phyloP scores from a whole-genome alignment of 495 filamentous ascomycete species.

The Elaphomyces granulatus region DNA sequence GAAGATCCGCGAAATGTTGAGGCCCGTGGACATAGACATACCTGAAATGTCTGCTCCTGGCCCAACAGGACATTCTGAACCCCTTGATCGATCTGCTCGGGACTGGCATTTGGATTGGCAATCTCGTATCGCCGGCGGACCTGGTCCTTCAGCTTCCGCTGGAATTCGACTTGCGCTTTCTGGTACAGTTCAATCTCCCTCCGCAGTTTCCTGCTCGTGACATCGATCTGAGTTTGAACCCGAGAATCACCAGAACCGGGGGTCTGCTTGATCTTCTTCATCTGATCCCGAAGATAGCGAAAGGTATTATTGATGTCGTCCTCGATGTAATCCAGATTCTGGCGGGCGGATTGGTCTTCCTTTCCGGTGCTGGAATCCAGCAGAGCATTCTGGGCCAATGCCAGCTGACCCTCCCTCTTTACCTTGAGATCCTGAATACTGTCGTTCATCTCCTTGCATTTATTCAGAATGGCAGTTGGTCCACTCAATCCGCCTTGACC shows the following conservation, averaged over 20 bases:
- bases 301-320: conserved; percentile 70
- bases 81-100: conserved; percentile 63
- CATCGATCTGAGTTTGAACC: conserved; percentile 65
- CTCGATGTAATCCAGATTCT: conserved; percentile 50
- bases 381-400: conserved; percentile 26
- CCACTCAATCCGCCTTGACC: conserved; percentile 28
- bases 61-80: conserved; percentile 53
- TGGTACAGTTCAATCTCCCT: conserved; percentile 68
- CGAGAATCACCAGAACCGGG: conserved; percentile 53
- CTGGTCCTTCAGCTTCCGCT: conserved; percentile 62
- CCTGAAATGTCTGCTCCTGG: conserved; percentile 62
- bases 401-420: conserved; percentile 28
- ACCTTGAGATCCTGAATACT: conserved; percentile 39
- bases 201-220: conserved; percentile 64
- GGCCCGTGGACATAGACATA: conserved; percentile 5
- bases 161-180: conserved; percentile 57
- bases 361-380: conserved; percentile 31
- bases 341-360: conserved; percentile 29
- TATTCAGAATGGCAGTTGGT: conserved; percentile 65
- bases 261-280: conserved; percentile 66
- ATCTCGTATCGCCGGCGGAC: conserved; percentile 82
- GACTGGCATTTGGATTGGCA: conserved; percentile 69
- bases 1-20: not conserved
- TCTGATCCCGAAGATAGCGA: conserved; percentile 53
- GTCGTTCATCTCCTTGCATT: conserved; percentile 62